These are phyloP conservation scores for Colletotrichum chrysophilum DNA, from an alignment of 2,329 filamentous ascomycete species.

Conservation along the genomic window DNA sequence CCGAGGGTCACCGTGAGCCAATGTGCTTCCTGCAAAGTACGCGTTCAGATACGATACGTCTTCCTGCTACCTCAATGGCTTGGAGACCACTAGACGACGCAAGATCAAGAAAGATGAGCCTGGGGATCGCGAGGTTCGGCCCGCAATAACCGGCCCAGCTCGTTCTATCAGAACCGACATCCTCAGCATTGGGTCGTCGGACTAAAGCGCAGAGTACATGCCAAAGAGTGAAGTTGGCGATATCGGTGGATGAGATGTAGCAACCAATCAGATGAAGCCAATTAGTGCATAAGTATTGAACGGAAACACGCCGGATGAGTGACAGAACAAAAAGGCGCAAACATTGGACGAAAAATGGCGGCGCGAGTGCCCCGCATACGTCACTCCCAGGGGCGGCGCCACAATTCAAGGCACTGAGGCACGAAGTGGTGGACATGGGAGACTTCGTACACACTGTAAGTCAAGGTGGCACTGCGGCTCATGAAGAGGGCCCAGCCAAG, in stretches of 20 bases:
- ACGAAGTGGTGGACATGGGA: not conserved
- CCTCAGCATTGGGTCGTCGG: constrained; percentile 63
- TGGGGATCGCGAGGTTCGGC: not conserved
- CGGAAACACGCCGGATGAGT: not conserved
- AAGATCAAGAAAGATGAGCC: constrained; percentile 49
- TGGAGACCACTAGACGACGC: constrained; percentile 66
- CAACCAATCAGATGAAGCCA: not conserved
- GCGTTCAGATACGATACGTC: constrained; percentile 73
- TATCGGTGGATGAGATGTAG: not conserved
- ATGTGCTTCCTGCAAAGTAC: constrained; percentile 21
- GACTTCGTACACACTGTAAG: not conserved
- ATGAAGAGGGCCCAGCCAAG: not conserved
- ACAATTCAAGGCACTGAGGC: not conserved
- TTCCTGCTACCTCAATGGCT: constrained; percentile 59
- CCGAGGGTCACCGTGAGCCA: not conserved
- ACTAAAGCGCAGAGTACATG: constrained; percentile 71
- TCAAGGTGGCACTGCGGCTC: not conserved
- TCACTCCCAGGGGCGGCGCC: constrained; percentile 8
- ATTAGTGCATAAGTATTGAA: not conserved
- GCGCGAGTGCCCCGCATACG: constrained; percentile 17
- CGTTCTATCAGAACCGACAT: constrained; percentile 69
- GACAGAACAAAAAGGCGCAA: not conserved
- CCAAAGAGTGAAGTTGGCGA: not conserved
- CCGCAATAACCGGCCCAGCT: constrained; percentile 37
- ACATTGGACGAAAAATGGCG: not conserved